These are phyloP conservation scores for Nakazawaea laoshanensis DNA, from an alignment of 805 yeast genomes.

Conservation along the genomic window DNA sequence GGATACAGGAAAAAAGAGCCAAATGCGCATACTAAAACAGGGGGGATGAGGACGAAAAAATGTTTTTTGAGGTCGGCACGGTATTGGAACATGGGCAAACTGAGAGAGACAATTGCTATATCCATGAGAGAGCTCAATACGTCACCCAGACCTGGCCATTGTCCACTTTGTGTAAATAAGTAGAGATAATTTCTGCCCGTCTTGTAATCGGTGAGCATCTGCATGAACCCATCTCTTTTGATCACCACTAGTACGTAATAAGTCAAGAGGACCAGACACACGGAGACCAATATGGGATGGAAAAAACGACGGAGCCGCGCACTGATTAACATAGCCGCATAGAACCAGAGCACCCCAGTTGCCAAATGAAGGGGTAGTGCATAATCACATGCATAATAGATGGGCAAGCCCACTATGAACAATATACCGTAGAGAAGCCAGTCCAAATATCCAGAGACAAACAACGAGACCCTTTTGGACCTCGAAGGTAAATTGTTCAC, in stretches of 20 bases:
- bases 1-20: slow-evolving; percentile 66
- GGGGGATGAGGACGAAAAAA: slow-evolving; percentile 49
- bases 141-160: slow-evolving; percentile 80
- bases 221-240: slow-evolving; percentile 39
- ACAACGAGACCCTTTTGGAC: slow-evolving; percentile 19
- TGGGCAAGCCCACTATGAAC: slow-evolving; percentile 48
- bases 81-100: slow-evolving; percentile 73
- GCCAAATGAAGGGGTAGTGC: slow-evolving; percentile 57
- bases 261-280: slow-evolving; percentile 53
- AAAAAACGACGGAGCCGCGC: slow-evolving; percentile 39
- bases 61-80: slow-evolving; percentile 53
- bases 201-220: slow-evolving; percentile 44
- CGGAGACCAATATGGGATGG: slow-evolving; percentile 67
- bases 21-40: slow-evolving; percentile 46
- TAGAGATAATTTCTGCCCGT: slow-evolving; percentile 62
- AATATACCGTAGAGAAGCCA: slow-evolving; percentile 40
- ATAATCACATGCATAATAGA: slow-evolving; percentile 49
- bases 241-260: slow-evolving; percentile 56
- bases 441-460: slow-evolving; percentile 34
- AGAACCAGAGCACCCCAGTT: slow-evolving; percentile 49
- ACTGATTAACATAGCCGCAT: slow-evolving; percentile 35
- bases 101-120: slow-evolving; percentile 64
- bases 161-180: slow-evolving; percentile 35
- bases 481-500: slow-evolving; percentile 13
- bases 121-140: slow-evolving; percentile 65